phyloP scores from a whole-genome alignment of 2,329 filamentous ascomycete genomes.

The Colletotrichum sp. region DNA sequence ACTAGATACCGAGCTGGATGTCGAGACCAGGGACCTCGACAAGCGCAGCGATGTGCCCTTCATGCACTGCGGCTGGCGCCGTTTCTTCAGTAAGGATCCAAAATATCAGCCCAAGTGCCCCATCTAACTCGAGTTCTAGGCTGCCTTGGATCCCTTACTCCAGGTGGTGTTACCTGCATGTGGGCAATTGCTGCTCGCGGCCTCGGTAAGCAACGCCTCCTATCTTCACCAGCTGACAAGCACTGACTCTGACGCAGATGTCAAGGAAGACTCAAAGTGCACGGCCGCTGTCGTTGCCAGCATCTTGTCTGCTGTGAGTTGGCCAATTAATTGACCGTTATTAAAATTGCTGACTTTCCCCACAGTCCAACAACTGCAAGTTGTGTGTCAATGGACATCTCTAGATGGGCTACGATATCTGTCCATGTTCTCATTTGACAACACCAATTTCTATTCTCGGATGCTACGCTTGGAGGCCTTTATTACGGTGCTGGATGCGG shows the following conservation, averaged over 20 bases:
- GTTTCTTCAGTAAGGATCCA: not conserved
- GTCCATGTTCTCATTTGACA: not conserved
- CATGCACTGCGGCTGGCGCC: not conserved
- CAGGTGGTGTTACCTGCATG: slow-evolving; percentile 1
- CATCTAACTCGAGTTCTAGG: not conserved
- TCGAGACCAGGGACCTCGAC: not conserved
- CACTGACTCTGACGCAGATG: not conserved
- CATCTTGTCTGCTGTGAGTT: not conserved
- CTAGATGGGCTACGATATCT: not conserved
- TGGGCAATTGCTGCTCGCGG: not conserved
- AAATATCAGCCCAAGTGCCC: not conserved
- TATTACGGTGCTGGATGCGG: not conserved
- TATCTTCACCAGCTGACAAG: fast-evolving
- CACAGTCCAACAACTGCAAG: slow-evolving; percentile 3
- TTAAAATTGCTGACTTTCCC: not conserved
- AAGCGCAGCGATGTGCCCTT: not conserved
- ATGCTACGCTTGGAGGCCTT: not conserved
- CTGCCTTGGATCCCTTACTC: not conserved
- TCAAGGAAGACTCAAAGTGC: slow-evolving; percentile 5
- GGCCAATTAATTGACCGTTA: not conserved
- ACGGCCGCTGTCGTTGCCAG: not conserved
- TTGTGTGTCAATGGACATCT: slow-evolving; percentile 2
- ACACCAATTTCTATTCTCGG: not conserved
- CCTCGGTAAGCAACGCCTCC: not conserved
- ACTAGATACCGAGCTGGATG: not conserved